Base-by-base conservation (phyloP, 768 basidiomycete genomes). In the Russula griseocarnosa region DNA sequence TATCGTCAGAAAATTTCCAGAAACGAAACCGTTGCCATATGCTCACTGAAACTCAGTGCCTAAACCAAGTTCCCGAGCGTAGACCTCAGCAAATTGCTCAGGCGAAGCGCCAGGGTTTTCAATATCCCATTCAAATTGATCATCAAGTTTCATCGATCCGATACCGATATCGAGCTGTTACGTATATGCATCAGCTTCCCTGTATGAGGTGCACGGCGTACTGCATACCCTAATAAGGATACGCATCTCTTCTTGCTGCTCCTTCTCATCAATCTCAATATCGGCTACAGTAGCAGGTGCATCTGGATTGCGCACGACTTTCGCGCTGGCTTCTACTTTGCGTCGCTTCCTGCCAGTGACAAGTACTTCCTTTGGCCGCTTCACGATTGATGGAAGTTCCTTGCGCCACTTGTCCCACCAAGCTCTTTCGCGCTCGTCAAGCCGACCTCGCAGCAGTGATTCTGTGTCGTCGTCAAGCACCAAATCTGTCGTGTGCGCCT, bases 61-160 rank as follows among this genome's bases (percentile, higher is more conserved):
- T 28, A 99, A 76, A 5, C 97, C 97, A 26, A 99, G 77, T 68
- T 99, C 97, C 24, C 84, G 83, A 2, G 86, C 79, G 72, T 97
- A 96, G 0, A 87, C 81, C 66, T 90, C 88, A 8, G 97, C 93
- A 74, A 98, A 98, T 28, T 88, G 86, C 75, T 99, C 97, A 0
- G 96, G 95, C 0, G 88, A 88, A 3, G 91, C 88, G 52, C 82
- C 79, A 24, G 79, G 76, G 61, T 90, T 93, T 69, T 88, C 88
- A 42, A 98, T 75, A 73, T 99, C 96, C 97, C 97, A 99, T 73
- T 98, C 97, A 71, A 98, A 96, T 71, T 94, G 90, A 75, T 99
- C 97, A 61, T 93, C 90, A 26, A 99, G 82, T 74, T 95, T 94
- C 78, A 94, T 85, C 8, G 88, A 86, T 26, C 93, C 96, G 60